Evolutionary conservation across 1,284 basidiomycete genomes (phyloP), one percentile per base, ranked within the genome.

Genomic region (Cutaneotrichosporon sp.): DNA sequence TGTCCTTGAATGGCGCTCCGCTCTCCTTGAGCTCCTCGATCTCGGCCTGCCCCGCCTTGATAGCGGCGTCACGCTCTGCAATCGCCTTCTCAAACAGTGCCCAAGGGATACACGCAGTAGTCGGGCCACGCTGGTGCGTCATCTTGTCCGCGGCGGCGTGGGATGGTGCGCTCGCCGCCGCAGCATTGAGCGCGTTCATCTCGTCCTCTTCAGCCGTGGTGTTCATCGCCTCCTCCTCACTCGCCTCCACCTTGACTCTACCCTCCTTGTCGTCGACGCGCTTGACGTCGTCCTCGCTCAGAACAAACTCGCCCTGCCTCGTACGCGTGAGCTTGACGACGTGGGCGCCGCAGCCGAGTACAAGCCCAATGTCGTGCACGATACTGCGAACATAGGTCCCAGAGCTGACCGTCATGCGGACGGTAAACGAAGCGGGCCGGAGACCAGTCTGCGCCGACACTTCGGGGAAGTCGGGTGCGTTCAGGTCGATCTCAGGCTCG

Each of bases 351-450:
- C 90, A 91, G 2, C 88, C 90, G 26, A 97, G 78, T 1, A 88
- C 86, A 68, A 88, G 86, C 9, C 89, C 91, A 22, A 97, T 84
- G 77, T 97, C 94, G 76, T 97, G 92, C 53, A 93, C 89, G 69
- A 97, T 89, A 2, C 89, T 91, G 58, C 94, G 88, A 55, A 97
- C 93, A 73, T 97, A 97, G n/a, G 94, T 97, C 30, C 94, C 94
- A n/a, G 90, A 90, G 18, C 91, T 92, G 9, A 97, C 95, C 63
- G 85, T 90, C 92, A 97, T 95, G 62, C 86, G 86, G 66, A 97
- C 82, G 11, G 89, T 89, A 77, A 97, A 96, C n/a, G 88, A 89
- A 0, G 88, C 85, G 1, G 93, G 90, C 16, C 74, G 70, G 49
- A 73, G 59, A 14, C 72, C 78, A 5, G 76, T 75, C 22, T 63